Evolutionary conservation across 768 basidiomycete genomes (phyloP).

Genomic region (Neoboletus subvelutipes): DNA sequence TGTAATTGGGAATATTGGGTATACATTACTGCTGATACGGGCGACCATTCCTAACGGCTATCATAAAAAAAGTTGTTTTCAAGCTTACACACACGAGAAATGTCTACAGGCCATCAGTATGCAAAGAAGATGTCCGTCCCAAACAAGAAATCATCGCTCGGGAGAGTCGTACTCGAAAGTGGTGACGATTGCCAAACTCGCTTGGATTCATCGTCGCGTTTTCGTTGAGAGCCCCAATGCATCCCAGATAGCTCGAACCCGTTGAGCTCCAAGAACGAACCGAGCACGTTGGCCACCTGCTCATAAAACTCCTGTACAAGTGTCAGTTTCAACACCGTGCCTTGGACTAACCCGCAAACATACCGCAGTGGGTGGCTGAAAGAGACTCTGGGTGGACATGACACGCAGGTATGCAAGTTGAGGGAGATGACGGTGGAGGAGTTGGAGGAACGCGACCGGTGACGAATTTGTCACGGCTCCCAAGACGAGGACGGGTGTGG

Average conservation of each 20-base stretch:
- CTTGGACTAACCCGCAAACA: neutral
- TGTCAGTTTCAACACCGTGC: neutral
- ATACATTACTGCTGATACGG: conserved; percentile 5
- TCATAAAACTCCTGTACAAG: conserved; percentile 56
- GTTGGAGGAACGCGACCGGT: conserved; percentile 56
- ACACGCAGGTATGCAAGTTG: conserved; percentile 65
- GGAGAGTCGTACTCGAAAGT: conserved; percentile 32
- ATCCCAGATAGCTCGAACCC: conserved; percentile 76
- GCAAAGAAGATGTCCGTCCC: conserved; percentile 30
- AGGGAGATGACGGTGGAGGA: conserved; percentile 56
- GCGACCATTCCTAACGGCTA: neutral
- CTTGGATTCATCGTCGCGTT: conserved; percentile 42
- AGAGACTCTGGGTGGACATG: conserved; percentile 53
- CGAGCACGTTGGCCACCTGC: conserved; percentile 55
- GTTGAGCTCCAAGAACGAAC: conserved; percentile 57
- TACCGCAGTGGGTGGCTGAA: conserved; percentile 51
- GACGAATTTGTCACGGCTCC: conserved; percentile 58
- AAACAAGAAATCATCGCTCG: conserved; percentile 34
- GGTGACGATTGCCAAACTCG: conserved; percentile 56
- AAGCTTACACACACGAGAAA: conserved; percentile 10
- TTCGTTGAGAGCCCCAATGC: conserved; percentile 64
- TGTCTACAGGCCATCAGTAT: conserved; percentile 27
- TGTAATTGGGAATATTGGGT: conserved; percentile 18
- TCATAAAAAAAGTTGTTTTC: neutral
- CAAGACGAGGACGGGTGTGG: conserved; percentile 53